Evolutionary conservation across 148 eudicot genomes (phyloP), one percentile per base, ranked within the genome.

Genomic region (Vaccinium vitisidaea): DNA sequence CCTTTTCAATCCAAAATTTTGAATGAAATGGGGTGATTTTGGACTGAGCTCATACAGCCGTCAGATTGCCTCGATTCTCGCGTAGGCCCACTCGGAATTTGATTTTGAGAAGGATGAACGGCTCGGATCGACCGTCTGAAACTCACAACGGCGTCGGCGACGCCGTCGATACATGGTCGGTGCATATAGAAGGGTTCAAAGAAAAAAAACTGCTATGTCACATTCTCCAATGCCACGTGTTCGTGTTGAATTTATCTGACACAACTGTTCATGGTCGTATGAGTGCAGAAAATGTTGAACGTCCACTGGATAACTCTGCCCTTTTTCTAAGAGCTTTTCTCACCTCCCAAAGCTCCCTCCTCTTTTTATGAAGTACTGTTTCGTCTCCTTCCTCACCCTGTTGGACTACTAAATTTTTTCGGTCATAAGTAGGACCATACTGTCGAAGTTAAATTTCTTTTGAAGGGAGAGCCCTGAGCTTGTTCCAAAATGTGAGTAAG

Each of bases 331-430:
- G 52, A 39, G n/a, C 21, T 19, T 69, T 81, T 86, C 82, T 76
- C 87, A 67, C 43, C 82, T 77, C 87, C 87, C 85, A 77, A 86
- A 77, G 79, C 48, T 32, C 84, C 80, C 80, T 81, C 84, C 75
- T 46, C 87, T 85, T 85, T 85, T 75, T 4, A 58, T 58, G 84
- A 85, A 85, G 79, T 30, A 73, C 80, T 46, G 18, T 80, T 80
- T 85, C 80, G 79, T 79, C 77, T 25, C 59, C 73, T 85, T 71
- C 50, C 83, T 71, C 82, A 2, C 19, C 85, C 48, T 32, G 36
- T 12, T 16, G 50, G 21, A 32, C 36, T 32, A 32, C 36, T 32
- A 32, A 32, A 32, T 32, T 32, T 32, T 32, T 32, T 32, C 36
- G 36, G 36, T 32, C 36, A 32, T 32, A 32, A 32, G 36, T 32